A percentile compares a stretch with the other conserved stretches of the same genome.
These are phyloP conservation scores for Papilionanthe hybrid DNA, from an alignment of 116 monocot species.

Conservation along the genomic window DNA sequence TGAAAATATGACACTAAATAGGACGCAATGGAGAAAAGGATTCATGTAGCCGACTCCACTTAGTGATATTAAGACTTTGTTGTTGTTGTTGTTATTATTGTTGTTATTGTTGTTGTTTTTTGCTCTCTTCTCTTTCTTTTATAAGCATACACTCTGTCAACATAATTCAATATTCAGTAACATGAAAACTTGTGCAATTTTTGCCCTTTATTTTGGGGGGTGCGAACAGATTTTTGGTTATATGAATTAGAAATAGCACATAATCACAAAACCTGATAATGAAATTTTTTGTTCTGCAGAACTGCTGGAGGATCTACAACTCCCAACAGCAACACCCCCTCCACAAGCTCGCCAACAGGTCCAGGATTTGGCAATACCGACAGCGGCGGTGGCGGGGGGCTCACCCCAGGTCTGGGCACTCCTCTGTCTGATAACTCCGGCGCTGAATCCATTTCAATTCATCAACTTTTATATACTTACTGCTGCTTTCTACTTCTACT, in stretches of 20 bases:
- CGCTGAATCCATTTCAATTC: background rate
- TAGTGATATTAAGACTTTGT: too few species aligned
- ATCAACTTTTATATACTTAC: background rate
- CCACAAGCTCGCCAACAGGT: background rate
- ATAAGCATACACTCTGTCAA: background rate
- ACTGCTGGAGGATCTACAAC: conserved; percentile 9
- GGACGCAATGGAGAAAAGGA: too few species aligned
- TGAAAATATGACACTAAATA: too few species aligned
- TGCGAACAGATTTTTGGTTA: background rate
- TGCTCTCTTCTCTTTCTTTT: background rate
- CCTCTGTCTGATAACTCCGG: background rate
- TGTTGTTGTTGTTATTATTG: too few species aligned
- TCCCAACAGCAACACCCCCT: conserved; percentile 2
- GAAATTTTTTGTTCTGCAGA: conserved; percentile 3
- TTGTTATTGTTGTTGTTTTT: background rate
- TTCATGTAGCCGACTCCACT: too few species aligned
- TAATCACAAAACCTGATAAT: background rate
- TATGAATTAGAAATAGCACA: background rate
- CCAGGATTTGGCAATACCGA: background rate
- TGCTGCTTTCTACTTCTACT: background rate
- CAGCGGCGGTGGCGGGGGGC: background rate
- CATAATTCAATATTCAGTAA: background rate
- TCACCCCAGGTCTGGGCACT: background rate
- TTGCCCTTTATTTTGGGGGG: too few species aligned
- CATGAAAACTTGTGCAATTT: background rate